Conservation (phyloP, 129 eudicot genomes). For the Saussurea involucrata region DNA sequence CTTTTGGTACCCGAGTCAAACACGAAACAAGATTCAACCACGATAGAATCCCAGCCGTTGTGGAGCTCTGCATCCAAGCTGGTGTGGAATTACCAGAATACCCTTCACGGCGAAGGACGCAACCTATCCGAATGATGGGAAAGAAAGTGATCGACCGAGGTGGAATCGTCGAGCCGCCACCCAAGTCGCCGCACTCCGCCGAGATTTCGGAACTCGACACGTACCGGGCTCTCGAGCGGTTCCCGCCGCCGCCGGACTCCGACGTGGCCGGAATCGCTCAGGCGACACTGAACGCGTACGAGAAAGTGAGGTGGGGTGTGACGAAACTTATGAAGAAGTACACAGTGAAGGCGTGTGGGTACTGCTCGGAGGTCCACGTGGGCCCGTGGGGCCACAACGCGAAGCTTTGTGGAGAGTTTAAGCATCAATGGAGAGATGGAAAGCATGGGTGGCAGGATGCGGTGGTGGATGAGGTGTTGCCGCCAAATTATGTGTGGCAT, state of each 20-base stretch:
- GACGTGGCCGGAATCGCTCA: conserved; percentile 55
- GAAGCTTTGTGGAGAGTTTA: conserved; percentile 93
- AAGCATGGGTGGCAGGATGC: conserved; percentile 99
- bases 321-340: conserved; percentile 76
- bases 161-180: conserved; percentile 48
- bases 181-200: conserved; percentile 16
- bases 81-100: conserved; percentile 86
- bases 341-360: conserved; percentile 92
- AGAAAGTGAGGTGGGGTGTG: conserved; percentile 78
- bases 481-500: conserved; percentile 97
- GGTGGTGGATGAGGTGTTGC: conserved; percentile 78
- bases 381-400: conserved; percentile 99
- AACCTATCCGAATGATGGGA: conserved; percentile 84
- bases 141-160: conserved; percentile 81
- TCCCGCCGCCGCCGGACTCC: conserved; percentile 45
- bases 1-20: conserved; percentile 78
- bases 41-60: conserved; percentile 89
- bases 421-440: conserved; percentile 99
- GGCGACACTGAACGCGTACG: conserved; percentile 63
- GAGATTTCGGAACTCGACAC: conserved; percentile 71
- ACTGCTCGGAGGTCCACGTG: conserved; percentile 94
- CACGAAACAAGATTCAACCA: conserved; percentile 87
- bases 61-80: conserved; percentile 98
- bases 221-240: conserved; percentile 60
- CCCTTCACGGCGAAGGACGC: conserved; percentile 82